Percentiles rank a stretch among this genome's conserved stretches.
These are phyloP conservation scores for Candida xyloterini DNA, from an alignment of 805 yeast species.

Conservation along the genomic window DNA sequence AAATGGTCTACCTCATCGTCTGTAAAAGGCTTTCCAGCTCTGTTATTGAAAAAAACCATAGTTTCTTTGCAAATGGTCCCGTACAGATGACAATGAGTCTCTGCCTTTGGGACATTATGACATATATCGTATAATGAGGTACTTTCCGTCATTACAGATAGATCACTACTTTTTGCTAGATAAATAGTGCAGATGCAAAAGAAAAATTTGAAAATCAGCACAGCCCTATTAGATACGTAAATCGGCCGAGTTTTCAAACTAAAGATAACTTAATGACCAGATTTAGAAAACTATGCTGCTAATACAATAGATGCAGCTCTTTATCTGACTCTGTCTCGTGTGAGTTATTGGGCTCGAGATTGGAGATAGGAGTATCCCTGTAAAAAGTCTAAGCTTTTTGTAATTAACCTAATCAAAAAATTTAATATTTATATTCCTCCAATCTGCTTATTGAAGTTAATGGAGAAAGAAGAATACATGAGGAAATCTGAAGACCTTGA, in stretches of 20 bases:
- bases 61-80: constrained; percentile 31
- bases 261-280: not conserved
- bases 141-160: not conserved
- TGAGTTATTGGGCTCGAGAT: not conserved
- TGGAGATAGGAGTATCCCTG: not conserved
- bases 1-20: constrained; percentile 27
- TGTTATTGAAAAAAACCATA: constrained; percentile 22
- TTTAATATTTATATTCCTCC: not conserved
- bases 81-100: constrained; percentile 32
- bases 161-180: not conserved
- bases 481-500: constrained; percentile 13
- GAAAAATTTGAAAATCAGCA: not conserved
- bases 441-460: not conserved
- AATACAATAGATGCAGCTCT: not conserved
- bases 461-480: constrained; percentile 2
- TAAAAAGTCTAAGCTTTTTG: not conserved
- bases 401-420: not conserved
- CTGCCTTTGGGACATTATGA: constrained; percentile 31
- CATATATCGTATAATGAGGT: constrained; percentile 20
- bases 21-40: constrained; percentile 24
- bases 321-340: not conserved
- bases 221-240: constrained; percentile 5
- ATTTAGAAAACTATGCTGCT: not conserved
- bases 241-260: constrained; percentile 4
- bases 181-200: not conserved